Evolutionary conservation across 176 grass and related monocot genomes (phyloP), one percentile per base, ranked within the genome.

Genomic region (Bonia amplexicaulis): DNA sequence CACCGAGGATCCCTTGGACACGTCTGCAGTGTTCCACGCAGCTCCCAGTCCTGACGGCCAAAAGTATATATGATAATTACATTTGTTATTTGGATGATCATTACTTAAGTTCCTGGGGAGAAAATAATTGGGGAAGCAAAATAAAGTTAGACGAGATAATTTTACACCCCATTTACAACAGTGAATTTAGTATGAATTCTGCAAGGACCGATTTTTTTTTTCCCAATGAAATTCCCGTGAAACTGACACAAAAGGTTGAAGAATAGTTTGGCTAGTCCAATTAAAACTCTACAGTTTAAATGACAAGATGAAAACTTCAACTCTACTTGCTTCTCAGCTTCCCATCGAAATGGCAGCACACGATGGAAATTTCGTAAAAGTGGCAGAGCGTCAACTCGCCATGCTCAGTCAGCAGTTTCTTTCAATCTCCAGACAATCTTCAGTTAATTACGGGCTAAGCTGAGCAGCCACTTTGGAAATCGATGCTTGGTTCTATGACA

Each of bases 21-120:
- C 74, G 35, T 95, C 90, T 59, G 96, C 96, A 10, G 93, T 93
- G 84, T 98, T 98, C 96, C 96, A 98, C n/a, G 39, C 93, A 9
- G 96, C 96, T 85, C 96, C 96, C 5, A 95, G 77, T 42, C 96
- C 96, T 95, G 44, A 57, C 45, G 41, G 17, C 9, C 9, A 46
- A 63, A 73, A 46, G 16, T 7, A 53, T 2, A 37, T 11, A 27
- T 58, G 35, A 66, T 0, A 74, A 73, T 20, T 5, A 9, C 41
- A 27, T 16, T 29, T 62, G 68, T 62, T 33, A 20, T 74, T 80
- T 6, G 2, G 22, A 73, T 40, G 48, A 26, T 65, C 40, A 37
- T 41, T 23, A 9, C 14, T 25, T 70, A 44, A 23, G 40, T 55
- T 70, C 1, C 33, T n/a, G 9, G 55, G 22, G 3, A 23, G 20